These are phyloP conservation scores for Parachaetomium inaequale DNA, from an alignment of 495 filamentous ascomycete genomes.

Conservation along the genomic window DNA sequence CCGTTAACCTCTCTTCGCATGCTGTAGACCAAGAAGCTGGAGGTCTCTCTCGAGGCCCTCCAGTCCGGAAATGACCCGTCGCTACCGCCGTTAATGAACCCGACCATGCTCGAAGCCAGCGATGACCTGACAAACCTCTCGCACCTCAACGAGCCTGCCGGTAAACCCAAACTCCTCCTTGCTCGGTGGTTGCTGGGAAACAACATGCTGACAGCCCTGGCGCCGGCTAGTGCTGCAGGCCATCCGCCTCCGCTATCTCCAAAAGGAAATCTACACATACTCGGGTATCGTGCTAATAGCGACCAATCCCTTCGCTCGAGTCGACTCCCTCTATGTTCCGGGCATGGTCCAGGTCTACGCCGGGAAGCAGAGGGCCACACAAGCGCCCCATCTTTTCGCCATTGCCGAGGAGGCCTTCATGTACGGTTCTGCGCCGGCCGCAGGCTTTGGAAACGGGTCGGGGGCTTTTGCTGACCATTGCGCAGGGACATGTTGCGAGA, in stretches of 20 bases:
- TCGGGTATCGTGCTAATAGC: constrained; percentile 98
- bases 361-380: constrained; percentile 91
- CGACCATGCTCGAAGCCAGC: constrained; percentile 95
- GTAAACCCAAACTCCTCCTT: constrained; percentile 49
- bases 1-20: constrained; percentile 24
- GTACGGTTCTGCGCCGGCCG: constrained; percentile 48
- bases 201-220: constrained; percentile 35
- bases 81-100: constrained; percentile 95
- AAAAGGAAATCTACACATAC: constrained; percentile 99
- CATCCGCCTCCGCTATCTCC: constrained; percentile 93
- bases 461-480: constrained; percentile 4
- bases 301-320: constrained; percentile 95
- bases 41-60: constrained; percentile 75
- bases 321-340: constrained; percentile 97
- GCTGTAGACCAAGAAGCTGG: constrained; percentile 67
- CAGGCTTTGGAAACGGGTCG: background rate
- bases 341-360: constrained; percentile 99
- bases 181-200: background rate
- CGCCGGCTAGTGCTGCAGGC: constrained; percentile 77
- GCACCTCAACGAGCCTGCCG: constrained; percentile 96
- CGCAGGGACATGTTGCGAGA: constrained; percentile 96
- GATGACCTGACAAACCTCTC: constrained; percentile 97
- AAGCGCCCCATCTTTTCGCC: constrained; percentile 96
- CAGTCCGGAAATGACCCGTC: constrained; percentile 64
- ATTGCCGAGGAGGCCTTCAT: constrained; percentile 99